Percentiles rank a stretch among this genome's conserved stretches.
Evolutionary conservation across 1,284 basidiomycete species (phyloP).

Genomic region (Blastosporella zonata): DNA sequence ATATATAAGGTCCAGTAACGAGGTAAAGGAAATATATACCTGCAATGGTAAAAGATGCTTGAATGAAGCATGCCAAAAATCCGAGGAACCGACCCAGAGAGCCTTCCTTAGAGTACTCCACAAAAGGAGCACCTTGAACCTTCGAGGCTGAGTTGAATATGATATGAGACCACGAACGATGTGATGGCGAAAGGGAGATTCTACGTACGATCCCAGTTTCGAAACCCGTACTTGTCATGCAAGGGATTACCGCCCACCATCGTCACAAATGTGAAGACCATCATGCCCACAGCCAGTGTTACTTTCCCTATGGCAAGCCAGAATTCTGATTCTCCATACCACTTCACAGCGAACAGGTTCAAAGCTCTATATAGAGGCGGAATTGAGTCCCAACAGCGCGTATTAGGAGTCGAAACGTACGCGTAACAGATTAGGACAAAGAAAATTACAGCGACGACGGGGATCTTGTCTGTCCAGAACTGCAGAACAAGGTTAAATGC

Average conservation of each 20-base stretch:
- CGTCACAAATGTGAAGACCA: slow-evolving; percentile 56
- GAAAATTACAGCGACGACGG: slow-evolving; percentile 37
- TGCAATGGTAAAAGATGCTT: slow-evolving; percentile 46
- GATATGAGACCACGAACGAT: not conserved
- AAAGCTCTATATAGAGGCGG: slow-evolving; percentile 29
- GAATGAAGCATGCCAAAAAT: slow-evolving; percentile 44
- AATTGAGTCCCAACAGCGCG: not conserved
- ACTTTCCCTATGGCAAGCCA: slow-evolving; percentile 54
- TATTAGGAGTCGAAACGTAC: slow-evolving; percentile 25
- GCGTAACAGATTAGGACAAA: slow-evolving; percentile 38
- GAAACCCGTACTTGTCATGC: slow-evolving; percentile 59
- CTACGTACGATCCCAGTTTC: slow-evolving; percentile 51
- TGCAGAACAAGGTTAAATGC: slow-evolving; percentile 45
- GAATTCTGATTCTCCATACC: slow-evolving; percentile 63
- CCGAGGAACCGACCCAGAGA: slow-evolving; percentile 43
- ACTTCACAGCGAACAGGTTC: slow-evolving; percentile 44
- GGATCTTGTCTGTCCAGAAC: slow-evolving; percentile 50
- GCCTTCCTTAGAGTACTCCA: slow-evolving; percentile 41
- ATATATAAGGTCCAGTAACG: not conserved
- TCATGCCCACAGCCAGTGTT: slow-evolving; percentile 53
- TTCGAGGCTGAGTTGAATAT: slow-evolving; percentile 28
- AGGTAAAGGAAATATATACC: slow-evolving; percentile 20
- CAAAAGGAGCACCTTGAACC: slow-evolving; percentile 43
- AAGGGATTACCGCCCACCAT: slow-evolving; percentile 69
- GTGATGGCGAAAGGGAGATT: not conserved